A percentile compares a stretch with the other conserved stretches of the same genome.
Conservation (phyloP, 805 yeast genomes). For the Starmerella vaccinii region DNA sequence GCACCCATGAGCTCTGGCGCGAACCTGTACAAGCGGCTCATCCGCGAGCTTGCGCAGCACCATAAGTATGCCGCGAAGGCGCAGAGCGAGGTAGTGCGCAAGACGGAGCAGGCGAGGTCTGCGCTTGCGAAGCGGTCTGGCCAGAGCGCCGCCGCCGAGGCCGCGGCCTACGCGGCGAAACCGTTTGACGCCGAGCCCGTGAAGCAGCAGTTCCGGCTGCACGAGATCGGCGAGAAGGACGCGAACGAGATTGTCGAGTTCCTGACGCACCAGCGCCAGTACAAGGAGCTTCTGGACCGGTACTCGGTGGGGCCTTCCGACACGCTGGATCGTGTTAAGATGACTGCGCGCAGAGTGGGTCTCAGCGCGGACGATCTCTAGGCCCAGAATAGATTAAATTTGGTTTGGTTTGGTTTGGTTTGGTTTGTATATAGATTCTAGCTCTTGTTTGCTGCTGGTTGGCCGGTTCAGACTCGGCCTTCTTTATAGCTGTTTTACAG, state of each 20-base stretch:
- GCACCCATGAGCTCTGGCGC: slow-evolving; percentile 35
- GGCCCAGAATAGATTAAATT: too few relatives aligned
- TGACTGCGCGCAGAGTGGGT: slow-evolving; percentile 85
- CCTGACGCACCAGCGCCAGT: slow-evolving; percentile 61
- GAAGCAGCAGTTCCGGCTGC: slow-evolving; percentile 43
- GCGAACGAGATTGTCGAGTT: slow-evolving; percentile 46
- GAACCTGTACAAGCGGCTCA: slow-evolving; percentile 5
- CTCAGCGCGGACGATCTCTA: slow-evolving; percentile 35
- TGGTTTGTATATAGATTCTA: not conserved
- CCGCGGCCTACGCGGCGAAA: slow-evolving; percentile 4
- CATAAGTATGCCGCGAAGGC: slow-evolving; percentile 12
- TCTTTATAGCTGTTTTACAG: too few relatives aligned
- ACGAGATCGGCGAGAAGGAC: slow-evolving; percentile 9
- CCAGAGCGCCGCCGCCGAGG: slow-evolving; percentile 1
- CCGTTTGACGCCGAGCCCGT: slow-evolving; percentile 35
- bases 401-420: not conserved
- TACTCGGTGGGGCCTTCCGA: slow-evolving; percentile 73
- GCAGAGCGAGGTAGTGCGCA: slow-evolving; percentile 11
- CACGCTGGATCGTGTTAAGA: slow-evolving; percentile 65
- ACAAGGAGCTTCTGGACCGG: slow-evolving; percentile 67
- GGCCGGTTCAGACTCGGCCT: too few relatives aligned
- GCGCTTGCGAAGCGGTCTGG: slow-evolving; percentile 8
- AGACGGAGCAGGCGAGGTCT: slow-evolving; percentile 4
- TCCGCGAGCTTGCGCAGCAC: slow-evolving; percentile 14
- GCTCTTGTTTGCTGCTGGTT: too few relatives aligned